These are phyloP conservation scores for Ambrosiella xylebori DNA, from an alignment of 2,329 filamentous ascomycete species.

Conservation along the genomic window DNA sequence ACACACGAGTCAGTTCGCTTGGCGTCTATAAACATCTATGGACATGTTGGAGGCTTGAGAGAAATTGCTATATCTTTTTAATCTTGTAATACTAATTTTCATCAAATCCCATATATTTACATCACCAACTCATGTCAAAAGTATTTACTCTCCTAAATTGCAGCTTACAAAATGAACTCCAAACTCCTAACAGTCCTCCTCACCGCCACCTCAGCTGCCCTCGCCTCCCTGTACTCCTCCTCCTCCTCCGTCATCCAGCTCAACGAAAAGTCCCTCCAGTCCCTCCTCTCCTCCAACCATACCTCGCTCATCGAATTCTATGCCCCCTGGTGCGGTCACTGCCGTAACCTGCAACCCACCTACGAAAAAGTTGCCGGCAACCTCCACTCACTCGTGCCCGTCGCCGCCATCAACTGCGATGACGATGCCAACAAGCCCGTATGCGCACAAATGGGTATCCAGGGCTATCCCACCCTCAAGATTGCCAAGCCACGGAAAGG, in stretches of 20 bases:
- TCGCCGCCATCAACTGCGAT: constrained; percentile 89
- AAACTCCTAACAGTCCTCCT: constrained; percentile 34
- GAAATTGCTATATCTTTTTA: no score
- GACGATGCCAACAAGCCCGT: constrained; percentile 81
- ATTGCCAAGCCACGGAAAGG: constrained; percentile 77
- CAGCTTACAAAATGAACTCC: background rate
- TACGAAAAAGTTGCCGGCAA: constrained; percentile 88
- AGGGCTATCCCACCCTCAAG: constrained; percentile 94
- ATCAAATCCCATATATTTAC: no score
- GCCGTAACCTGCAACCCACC: constrained; percentile 83
- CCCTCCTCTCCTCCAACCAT: constrained; percentile 80
- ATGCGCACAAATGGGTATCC: constrained; percentile 68
- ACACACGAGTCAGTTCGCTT: background rate
- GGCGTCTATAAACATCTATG: no score
- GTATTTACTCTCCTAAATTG: background rate
- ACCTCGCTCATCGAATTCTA: constrained; percentile 81
- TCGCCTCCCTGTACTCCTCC: constrained; percentile 63
- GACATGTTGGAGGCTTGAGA: no score
- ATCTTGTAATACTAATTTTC: no score
- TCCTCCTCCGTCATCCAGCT: constrained; percentile 76
- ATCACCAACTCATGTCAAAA: background rate
- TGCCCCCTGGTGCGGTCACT: constrained; percentile 95
- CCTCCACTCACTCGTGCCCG: constrained; percentile 81
- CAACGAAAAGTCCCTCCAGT: constrained; percentile 56
- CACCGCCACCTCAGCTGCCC: constrained; percentile 38